phyloP scores from a whole-genome alignment of 2,329 filamentous ascomycete species.

The Exophiala aquamarina region DNA sequence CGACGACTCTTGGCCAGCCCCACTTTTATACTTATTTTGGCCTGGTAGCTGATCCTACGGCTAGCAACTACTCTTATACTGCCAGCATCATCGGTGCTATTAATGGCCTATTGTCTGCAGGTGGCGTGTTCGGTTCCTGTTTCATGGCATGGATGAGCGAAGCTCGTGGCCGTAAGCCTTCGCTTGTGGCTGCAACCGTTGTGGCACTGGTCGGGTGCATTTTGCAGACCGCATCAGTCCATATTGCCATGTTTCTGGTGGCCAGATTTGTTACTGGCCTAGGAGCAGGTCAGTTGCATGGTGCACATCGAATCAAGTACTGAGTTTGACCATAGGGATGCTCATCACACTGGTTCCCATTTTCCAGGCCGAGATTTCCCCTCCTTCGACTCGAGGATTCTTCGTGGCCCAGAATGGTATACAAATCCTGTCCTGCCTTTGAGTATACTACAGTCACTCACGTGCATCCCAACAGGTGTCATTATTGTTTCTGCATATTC shows the following conservation, averaged over 20 bases:
- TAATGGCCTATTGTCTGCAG: background rate
- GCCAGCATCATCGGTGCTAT: background rate
- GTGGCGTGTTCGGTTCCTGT: background rate
- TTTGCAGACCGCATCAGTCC: slow-evolving; percentile 19
- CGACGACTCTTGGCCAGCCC: background rate
- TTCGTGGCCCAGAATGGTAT: slow-evolving; percentile 21
- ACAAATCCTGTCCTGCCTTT: too few relatives aligned
- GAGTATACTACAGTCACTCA: too few relatives aligned
- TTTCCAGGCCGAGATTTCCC: slow-evolving; percentile 18
- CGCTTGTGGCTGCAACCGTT: slow-evolving; percentile 34
- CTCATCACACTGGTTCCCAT: slow-evolving; percentile 15
- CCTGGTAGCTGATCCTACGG: background rate
- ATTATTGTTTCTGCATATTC: background rate
- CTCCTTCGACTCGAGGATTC: slow-evolving; percentile 18
- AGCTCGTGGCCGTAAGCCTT: background rate
- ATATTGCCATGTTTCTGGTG: slow-evolving; percentile 23
- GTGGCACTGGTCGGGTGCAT: slow-evolving; percentile 19
- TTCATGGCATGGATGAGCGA: background rate
- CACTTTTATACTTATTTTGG: background rate
- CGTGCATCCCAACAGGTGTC: background rate
- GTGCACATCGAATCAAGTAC: background rate
- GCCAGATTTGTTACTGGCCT: slow-evolving; percentile 18
- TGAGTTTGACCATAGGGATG: background rate
- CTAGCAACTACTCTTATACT: background rate
- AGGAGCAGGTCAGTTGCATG: slow-evolving; percentile 1